These are phyloP conservation scores for Periconia sp. DNA, from an alignment of 2,329 filamentous ascomycete species.

Conservation along the genomic window DNA sequence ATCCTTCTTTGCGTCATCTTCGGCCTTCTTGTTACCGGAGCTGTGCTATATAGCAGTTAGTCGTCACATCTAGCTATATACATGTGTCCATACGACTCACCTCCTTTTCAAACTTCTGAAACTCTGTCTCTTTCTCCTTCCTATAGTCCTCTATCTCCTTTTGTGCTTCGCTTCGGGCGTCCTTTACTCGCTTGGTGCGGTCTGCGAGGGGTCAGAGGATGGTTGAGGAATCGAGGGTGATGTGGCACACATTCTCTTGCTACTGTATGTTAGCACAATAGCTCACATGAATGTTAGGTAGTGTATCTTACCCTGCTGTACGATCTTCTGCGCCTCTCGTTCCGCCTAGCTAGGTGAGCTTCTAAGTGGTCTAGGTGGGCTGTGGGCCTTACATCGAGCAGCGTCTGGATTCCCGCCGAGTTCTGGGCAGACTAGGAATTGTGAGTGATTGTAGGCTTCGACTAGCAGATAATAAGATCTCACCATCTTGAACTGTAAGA, in stretches of 20 bases:
- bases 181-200: conserved; percentile 96
- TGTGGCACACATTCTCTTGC: conserved; percentile 80
- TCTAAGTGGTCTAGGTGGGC: conserved; percentile 25
- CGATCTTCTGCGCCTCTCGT: conserved; percentile 98
- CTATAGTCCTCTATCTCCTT: conserved; percentile 97
- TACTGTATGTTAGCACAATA: conserved; percentile 45
- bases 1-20: conserved; percentile 77
- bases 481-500: conserved; percentile 33
- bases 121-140: conserved; percentile 88
- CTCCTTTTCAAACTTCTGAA: conserved; percentile 90
- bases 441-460: conserved; percentile 25
- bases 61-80: background rate
- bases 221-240: conserved; percentile 8
- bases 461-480: conserved; percentile 3
- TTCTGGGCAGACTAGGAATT: conserved; percentile 86
- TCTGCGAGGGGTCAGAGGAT: conserved; percentile 57
- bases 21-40: conserved; percentile 80
- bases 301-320: conserved; percentile 82
- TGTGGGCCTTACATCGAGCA: conserved; percentile 82
- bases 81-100: conserved; percentile 46
- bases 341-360: conserved; percentile 74
- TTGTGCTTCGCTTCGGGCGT: conserved; percentile 94
- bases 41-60: conserved; percentile 71
- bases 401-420: conserved; percentile 96
- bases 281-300: background rate